Conservation (phyloP, 257 asterid species). For the Cruciata laevipes region DNA sequence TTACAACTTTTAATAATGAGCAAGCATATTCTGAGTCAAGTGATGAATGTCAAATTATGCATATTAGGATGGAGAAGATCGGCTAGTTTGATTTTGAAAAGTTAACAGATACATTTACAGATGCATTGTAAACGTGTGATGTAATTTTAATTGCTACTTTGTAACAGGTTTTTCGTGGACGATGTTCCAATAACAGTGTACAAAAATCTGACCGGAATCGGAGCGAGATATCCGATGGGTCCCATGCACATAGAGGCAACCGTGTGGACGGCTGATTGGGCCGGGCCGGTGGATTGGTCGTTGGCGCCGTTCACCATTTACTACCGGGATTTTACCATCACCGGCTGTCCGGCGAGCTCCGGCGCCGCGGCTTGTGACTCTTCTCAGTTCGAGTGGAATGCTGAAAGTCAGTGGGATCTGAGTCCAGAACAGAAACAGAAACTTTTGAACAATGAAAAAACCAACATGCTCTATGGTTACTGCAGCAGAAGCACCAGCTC, state of each 20-base stretch:
- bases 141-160: background rate
- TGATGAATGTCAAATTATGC: too few relatives aligned
- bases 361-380: background rate
- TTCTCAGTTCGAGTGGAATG: background rate
- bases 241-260: background rate
- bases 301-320: background rate
- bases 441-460: background rate
- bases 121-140: too few relatives aligned
- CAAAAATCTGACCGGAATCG: background rate
- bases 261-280: background rate
- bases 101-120: too few relatives aligned
- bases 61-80: too few relatives aligned
- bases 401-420: background rate
- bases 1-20: too few relatives aligned
- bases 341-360: background rate
- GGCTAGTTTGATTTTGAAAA: too few relatives aligned
- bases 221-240: background rate
- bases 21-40: too few relatives aligned
- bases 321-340: background rate
- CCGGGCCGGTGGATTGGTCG: background rate
- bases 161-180: background rate
- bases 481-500: background rate
- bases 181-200: background rate
- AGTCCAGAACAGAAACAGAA: background rate
- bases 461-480: background rate